Base-by-base conservation (phyloP, 2,329 filamentous ascomycete genomes). In the Penicillium sp. region DNA sequence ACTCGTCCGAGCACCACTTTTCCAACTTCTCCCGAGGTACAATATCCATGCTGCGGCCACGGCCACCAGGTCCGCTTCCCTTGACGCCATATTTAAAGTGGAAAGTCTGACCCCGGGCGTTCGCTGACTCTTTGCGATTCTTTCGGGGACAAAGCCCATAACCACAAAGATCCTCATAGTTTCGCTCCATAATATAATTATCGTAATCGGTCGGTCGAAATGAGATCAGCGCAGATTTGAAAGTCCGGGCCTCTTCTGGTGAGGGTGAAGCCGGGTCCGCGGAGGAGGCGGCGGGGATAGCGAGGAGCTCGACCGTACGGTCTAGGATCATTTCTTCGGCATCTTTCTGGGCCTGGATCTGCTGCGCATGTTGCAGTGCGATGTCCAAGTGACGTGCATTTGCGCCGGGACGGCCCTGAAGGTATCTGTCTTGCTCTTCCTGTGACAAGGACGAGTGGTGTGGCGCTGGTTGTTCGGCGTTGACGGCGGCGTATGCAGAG, bases 181-280 rank as follows among this genome's bases (percentile, higher is more conserved):
- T 96, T 68, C 95, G 90, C 79, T 99, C 95, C 62, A 89, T 84
- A 58, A 97, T 87, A 49, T 98, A 80, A 62, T 90, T 89, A 70
- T 96, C 91, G 78, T 96, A 96, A 78, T 99, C 93, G 52, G 84
- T 82, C 1, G 93, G 91, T 71, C 93, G 90, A 76, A 97, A 98
- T 44, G 86, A 81, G 10, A 82, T 78, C 24, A 98, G 78, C 35
- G 85, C 82, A 3, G 79, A 70, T 65, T 87, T 87, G 76, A 98
- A 92, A 53, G 78, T 77, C 39, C 76, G 71, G 1, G 82, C 82
- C 71, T 96, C 91, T 31, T 82, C 72, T 1, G 82, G 68, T 7
- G 85, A 80, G 2, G 85, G 84, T 2, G 76, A 72, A 19, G 77
- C 77, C 27, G 84, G 77, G 66, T 83, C 78, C 45, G 82, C 80